These are phyloP conservation scores for Cucurbita pepo DNA, from an alignment of 306 rosid genomes.

Conservation along the genomic window DNA sequence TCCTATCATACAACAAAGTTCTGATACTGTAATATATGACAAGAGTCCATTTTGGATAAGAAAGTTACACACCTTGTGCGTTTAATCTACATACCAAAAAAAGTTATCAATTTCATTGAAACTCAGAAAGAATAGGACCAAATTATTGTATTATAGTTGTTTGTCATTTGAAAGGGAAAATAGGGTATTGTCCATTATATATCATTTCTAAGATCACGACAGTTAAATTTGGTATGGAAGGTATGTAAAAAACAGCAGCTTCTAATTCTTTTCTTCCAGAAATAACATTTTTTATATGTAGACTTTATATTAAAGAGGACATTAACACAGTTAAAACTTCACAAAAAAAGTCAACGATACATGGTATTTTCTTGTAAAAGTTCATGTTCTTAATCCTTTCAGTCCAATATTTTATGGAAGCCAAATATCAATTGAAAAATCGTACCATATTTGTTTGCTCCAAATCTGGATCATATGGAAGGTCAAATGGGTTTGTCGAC, in stretches of 20 bases:
- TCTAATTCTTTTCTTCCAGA: not conserved
- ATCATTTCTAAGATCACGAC: not conserved
- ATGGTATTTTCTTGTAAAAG: not conserved
- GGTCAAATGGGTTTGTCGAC: slow-evolving; percentile 60
- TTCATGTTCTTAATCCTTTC: not conserved
- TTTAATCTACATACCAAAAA: not conserved
- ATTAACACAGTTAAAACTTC: not conserved
- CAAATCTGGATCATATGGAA: slow-evolving; percentile 32
- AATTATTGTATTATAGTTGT: not conserved
- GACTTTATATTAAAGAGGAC: not conserved
- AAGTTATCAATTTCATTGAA: not conserved
- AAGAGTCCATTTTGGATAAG: not conserved
- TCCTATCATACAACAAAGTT: not conserved
- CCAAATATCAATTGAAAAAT: not conserved
- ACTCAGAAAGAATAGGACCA: not conserved
- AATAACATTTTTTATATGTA: not conserved
- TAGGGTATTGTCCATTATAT: not conserved
- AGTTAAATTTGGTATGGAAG: not conserved
- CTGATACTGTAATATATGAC: not conserved
- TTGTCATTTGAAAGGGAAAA: not conserved
- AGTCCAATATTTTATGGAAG: not conserved
- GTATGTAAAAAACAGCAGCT: not conserved
- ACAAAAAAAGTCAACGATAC: not conserved
- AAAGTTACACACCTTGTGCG: not conserved
- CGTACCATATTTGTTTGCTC: slow-evolving; percentile 44